Evolutionary conservation across 805 yeast genomes (phyloP).

Genomic region (Wickerhamiella nectarea): DNA sequence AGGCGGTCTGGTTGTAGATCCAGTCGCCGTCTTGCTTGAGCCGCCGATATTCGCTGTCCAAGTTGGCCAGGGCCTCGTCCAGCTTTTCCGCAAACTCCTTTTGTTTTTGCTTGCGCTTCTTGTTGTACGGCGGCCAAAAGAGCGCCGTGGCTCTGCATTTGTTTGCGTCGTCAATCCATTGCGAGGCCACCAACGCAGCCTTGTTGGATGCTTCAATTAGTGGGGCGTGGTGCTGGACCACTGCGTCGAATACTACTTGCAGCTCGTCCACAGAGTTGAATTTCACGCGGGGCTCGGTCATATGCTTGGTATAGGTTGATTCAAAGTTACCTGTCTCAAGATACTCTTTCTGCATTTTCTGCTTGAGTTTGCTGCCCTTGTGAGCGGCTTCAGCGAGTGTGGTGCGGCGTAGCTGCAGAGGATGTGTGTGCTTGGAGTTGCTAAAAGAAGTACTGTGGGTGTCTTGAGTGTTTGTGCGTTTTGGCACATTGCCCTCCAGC

Average conservation of each 20-base stretch:
- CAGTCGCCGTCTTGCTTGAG: not conserved
- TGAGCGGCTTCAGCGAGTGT: not conserved
- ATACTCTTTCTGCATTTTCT: not conserved
- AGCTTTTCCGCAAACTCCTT: constrained; percentile 8
- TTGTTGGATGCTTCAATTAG: constrained; percentile 12
- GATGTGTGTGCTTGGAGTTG: not conserved
- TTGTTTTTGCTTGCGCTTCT: constrained; percentile 1
- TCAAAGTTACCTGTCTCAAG: constrained; percentile 1
- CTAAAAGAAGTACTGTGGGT: not conserved
- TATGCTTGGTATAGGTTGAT: not conserved
- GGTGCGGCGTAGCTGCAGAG: not conserved
- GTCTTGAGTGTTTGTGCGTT: no score
- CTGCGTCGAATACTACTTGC: constrained; percentile 10
- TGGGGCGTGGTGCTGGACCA: constrained; percentile 11
- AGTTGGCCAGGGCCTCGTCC: constrained; percentile 7
- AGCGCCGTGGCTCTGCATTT: constrained; percentile 14
- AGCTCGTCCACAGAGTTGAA: constrained; percentile 5
- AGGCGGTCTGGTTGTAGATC: constrained; percentile 3
- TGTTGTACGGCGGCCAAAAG: constrained; percentile 12
- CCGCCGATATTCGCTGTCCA: constrained; percentile 7
- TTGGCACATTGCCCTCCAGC: no score
- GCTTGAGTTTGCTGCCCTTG: not conserved
- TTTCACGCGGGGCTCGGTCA: not conserved
- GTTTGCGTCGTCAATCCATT: constrained; percentile 20
- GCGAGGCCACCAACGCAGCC: constrained; percentile 10